Evolutionary conservation across 2,329 filamentous ascomycete genomes (phyloP).

Genomic region (Pezicula neosporulosa): DNA sequence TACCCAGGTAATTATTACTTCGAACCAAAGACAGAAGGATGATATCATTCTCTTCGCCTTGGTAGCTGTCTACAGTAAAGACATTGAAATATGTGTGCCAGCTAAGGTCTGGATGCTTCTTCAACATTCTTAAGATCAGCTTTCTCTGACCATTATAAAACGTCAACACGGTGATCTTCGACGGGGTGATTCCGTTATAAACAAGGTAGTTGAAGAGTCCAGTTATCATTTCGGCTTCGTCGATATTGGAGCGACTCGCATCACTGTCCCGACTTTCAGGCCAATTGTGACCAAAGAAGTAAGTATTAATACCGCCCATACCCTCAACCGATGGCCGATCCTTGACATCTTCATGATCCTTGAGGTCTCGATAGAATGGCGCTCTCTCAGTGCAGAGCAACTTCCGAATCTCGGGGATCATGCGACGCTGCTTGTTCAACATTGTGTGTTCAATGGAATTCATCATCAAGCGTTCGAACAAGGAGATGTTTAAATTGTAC

Average conservation of each 20-base stretch:
- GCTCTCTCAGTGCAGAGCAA: constrained; percentile 38
- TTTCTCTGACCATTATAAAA: constrained; percentile 86
- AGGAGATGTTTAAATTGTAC: constrained; percentile 58
- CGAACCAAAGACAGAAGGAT: constrained; percentile 78
- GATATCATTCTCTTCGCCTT: constrained; percentile 87
- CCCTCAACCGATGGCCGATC: constrained; percentile 49
- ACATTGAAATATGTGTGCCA: constrained; percentile 46
- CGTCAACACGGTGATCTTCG: constrained; percentile 74
- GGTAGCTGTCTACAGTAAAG: constrained; percentile 82
- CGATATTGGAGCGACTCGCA: constrained; percentile 63
- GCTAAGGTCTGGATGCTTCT: constrained; percentile 36
- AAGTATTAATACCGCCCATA: constrained; percentile 58
- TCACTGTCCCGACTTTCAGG: constrained; percentile 60
- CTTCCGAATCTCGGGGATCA: constrained; percentile 65
- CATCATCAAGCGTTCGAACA: constrained; percentile 64
- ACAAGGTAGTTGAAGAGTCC: constrained; percentile 70
- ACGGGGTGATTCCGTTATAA: constrained; percentile 56
- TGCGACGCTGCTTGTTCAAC: constrained; percentile 59
- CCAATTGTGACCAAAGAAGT: constrained; percentile 64
- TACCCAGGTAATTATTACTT: constrained; percentile 52
- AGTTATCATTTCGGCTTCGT: constrained; percentile 75
- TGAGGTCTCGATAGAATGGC: constrained; percentile 58
- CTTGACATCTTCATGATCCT: constrained; percentile 55
- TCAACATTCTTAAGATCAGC: constrained; percentile 48
- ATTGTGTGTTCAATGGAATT: constrained; percentile 53